Evolutionary conservation across 768 basidiomycete species (phyloP).

Genomic region (Kwoniella bestiolae): DNA sequence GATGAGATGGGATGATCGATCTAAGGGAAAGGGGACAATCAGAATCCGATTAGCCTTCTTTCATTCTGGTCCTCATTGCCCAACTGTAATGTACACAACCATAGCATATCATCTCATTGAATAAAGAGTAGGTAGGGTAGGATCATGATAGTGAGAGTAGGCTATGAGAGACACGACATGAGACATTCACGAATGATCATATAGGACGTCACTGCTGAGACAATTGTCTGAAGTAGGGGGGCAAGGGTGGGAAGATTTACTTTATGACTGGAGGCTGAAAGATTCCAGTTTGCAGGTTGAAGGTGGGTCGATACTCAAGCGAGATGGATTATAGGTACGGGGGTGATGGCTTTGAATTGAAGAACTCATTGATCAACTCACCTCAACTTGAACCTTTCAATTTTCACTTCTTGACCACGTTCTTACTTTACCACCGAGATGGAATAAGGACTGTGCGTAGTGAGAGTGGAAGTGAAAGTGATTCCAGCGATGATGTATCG

Average conservation of each 20-base stretch:
- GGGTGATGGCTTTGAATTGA: too few species aligned
- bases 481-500: too few species aligned
- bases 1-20: neutral
- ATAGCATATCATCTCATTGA: neutral
- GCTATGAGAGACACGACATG: conserved; percentile 3
- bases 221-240: neutral
- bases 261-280: conserved; percentile 6
- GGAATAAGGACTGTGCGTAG: too few species aligned
- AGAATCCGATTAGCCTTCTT: conserved; percentile 11
- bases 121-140: neutral
- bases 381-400: neutral
- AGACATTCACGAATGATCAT: neutral
- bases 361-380: neutral
- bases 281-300: neutral
- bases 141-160: neutral
- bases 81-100: neutral
- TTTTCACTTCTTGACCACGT: too few species aligned
- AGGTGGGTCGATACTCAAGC: too few species aligned
- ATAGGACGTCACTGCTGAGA: conserved; percentile 1
- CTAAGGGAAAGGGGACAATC: neutral
- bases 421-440: too few species aligned
- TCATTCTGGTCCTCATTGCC: too few species aligned
- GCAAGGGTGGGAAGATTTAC: neutral
- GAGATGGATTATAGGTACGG: too few species aligned
- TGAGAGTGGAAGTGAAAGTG: too few species aligned